Evolutionary conservation across 768 basidiomycete genomes (phyloP), one percentile per base, ranked within the genome.

Genomic region (Dioszegia aurantiaca): DNA sequence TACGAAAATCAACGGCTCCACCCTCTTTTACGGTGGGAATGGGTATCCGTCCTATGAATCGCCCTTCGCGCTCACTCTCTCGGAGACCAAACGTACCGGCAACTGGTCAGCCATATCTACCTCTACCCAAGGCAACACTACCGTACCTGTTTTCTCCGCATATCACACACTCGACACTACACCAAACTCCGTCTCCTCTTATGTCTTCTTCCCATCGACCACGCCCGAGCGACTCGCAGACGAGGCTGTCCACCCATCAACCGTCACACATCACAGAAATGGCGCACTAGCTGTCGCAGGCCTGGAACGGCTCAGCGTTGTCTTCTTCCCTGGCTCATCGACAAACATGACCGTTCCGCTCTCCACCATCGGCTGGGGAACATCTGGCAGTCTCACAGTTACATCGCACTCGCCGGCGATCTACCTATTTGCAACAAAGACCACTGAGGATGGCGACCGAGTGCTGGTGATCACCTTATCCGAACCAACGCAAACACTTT

Each of bases 1-100:
- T 9, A 77, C 42, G 28, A 77, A 59, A 62, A 33, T 76, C 59
- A 60, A 72, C 24, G 61, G 36, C 31, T 26, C 55, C 12, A 79
- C 83, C 4, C 76, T 88, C 11, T 87, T 85, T 83, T 86, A 88
- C 65, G 84, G 80, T 41, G 77, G 79, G 43, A 81, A 86, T n/a
- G 87, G 87, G 2, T 88, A 87, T 65, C 57, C 73, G 6, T 81
- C 87, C 63, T 69, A 78, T 19, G 36, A 23, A 26, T 12, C 42
- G n/a, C 57, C 67, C 10, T 65, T 65, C 44, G 39, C 44, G 30
- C 68, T 81, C 10, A 77, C 80, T 3, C 69, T 82, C 24, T 72
- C 76, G 3, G 77, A 81, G 3, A 83, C 82, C 2, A 60, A 78
- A 37, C 80, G 81, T 59, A 81, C 79, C 0, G 86, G 86, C 1